Conservation (phyloP, 2,329 filamentous ascomycete species). For the Colletotrichum destructivum region DNA sequence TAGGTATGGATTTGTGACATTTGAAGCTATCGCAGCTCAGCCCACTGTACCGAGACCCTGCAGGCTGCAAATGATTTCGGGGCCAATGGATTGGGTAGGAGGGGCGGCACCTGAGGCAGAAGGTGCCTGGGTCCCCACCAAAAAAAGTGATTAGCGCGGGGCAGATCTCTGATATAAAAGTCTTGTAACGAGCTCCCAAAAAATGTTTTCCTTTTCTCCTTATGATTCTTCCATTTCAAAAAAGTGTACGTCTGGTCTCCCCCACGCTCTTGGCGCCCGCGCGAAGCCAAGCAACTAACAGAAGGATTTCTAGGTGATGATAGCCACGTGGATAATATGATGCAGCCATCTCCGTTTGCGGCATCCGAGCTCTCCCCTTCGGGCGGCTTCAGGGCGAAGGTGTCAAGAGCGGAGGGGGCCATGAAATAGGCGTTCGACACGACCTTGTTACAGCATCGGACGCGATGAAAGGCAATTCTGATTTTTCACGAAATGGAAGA, state of each 20-base stretch:
- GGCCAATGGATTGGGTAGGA: neutral
- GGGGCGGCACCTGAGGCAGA: conserved; percentile 36
- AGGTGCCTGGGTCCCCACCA: conserved; percentile 49
- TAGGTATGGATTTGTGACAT: conserved; percentile 6
- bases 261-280: conserved; percentile 28
- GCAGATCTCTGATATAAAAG: conserved; percentile 55
- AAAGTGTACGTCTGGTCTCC: conserved; percentile 78
- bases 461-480: conserved; percentile 98
- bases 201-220: conserved; percentile 68
- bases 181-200: conserved; percentile 49
- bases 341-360: conserved; percentile 75
- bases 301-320: conserved; percentile 87
- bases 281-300: conserved; percentile 12
- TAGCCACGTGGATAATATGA: conserved; percentile 98
- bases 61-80: conserved; percentile 7
- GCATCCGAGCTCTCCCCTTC: conserved; percentile 86
- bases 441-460: conserved; percentile 97
- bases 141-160: conserved; percentile 36
- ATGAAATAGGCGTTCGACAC: conserved; percentile 99
- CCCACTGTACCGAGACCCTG: conserved; percentile 12
- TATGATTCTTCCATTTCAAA: conserved; percentile 99
- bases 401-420: conserved; percentile 75
- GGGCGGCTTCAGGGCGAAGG: conserved; percentile 90
- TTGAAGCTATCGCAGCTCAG: conserved; percentile 40
- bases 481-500: conserved; percentile 64